Conservation (phyloP, 2,329 filamentous ascomycete species). For the Aspergillus aculeatus region DNA sequence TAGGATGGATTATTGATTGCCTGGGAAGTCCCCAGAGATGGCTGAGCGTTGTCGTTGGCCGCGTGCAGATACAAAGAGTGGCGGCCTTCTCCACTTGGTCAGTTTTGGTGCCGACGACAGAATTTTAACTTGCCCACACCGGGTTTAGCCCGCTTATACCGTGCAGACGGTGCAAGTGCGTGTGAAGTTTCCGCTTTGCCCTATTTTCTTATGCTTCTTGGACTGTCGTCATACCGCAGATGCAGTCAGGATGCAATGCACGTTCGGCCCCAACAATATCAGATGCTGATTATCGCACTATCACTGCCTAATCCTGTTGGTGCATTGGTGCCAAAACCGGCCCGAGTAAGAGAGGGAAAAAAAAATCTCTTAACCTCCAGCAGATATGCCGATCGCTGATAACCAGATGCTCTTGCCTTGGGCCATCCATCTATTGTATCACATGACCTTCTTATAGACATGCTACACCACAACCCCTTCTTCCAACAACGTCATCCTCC, state of each 20-base stretch:
- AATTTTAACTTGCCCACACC: conserved; percentile 9
- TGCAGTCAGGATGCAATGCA: neutral
- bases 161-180: neutral
- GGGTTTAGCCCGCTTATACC: neutral
- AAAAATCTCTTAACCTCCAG: neutral
- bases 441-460: too few species aligned
- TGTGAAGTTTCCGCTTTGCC: conserved; percentile 1
- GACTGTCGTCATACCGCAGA: conserved; percentile 2
- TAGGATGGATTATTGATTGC: too few species aligned
- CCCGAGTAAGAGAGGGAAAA: neutral
- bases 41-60: conserved; percentile 9
- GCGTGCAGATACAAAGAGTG: conserved; percentile 12
- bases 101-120: conserved; percentile 11
- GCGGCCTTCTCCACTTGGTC: conserved; percentile 9
- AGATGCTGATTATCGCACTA: neutral
- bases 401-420: neutral
- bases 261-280: neutral
- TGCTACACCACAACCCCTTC: neutral
- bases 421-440: neutral
- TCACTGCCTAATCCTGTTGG: neutral
- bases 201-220: neutral
- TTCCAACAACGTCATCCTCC: neutral
- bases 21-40: neutral
- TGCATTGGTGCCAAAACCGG: neutral
- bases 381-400: neutral